Evolutionary conservation across 495 filamentous ascomycete species (phyloP).

Genomic region (Hypomontagnella submonticulosa): DNA sequence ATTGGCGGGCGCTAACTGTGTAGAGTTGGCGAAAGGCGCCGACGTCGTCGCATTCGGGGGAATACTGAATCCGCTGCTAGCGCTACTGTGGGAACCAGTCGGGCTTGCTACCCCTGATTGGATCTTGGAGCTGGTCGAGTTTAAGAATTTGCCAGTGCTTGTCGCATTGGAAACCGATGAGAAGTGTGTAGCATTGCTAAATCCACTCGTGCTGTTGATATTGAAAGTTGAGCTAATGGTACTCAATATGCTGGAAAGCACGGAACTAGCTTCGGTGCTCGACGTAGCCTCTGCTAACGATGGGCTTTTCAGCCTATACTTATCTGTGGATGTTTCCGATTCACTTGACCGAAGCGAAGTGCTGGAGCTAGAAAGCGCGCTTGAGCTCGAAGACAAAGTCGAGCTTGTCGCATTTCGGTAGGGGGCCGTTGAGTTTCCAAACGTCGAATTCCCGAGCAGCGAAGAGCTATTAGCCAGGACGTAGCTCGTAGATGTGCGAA

Average conservation of each 20-base stretch:
- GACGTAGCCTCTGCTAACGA: constrained; percentile 8
- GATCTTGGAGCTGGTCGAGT: constrained; percentile 8
- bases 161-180: neutral
- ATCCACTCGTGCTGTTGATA: constrained; percentile 13
- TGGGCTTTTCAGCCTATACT: constrained; percentile 22
- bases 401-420: constrained; percentile 18
- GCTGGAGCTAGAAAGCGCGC: neutral
- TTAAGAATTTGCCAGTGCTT: constrained; percentile 12
- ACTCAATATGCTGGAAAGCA: neutral
- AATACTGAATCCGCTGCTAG: neutral
- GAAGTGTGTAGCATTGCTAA: constrained; percentile 16
- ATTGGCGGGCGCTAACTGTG: neutral
- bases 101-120: constrained; percentile 1
- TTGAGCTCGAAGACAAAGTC: constrained; percentile 2
- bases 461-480: constrained; percentile 13
- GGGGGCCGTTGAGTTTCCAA: constrained; percentile 5
- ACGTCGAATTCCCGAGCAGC: constrained; percentile 12
- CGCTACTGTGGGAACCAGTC: constrained; percentile 5
- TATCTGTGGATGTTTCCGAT: constrained; percentile 11
- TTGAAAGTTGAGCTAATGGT: neutral
- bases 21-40: constrained; percentile 8
- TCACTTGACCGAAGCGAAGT: neutral
- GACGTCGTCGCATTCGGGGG: constrained; percentile 4
- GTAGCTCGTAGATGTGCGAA: constrained; percentile 10
- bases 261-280: neutral